Evolutionary conservation across 306 rosid genomes (phyloP), one percentile per base, ranked within the genome.

Genomic region (Alnus rubra): DNA sequence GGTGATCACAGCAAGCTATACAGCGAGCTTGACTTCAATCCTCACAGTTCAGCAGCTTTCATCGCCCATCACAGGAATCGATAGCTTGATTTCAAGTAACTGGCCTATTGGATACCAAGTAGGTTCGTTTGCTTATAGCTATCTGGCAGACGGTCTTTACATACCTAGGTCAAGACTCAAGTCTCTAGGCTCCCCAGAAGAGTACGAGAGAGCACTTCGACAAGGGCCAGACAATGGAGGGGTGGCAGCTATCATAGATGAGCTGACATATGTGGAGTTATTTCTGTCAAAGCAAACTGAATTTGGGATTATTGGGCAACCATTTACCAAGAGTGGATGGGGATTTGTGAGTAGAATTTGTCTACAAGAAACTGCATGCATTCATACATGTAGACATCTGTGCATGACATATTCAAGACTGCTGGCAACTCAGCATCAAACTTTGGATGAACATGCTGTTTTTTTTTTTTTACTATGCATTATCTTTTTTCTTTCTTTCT

Each of bases 1-100:
- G 98, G 98, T 95, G 81, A 89, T 95, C 88, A 90, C 90, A 3
- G 87, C 97, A 74, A 92, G 98, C 93, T 95, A 95, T 78, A 95
- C 97, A 42, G 98, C 98, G 19, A 91, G 88, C 87, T 86, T 95
- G 88, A 95, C 97, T 78, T 94, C 98, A 76, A 91, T 92, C 87
- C 98, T 94, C 56, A 94, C 98, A 3, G 89, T 94, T 83, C 96
- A 95, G 80, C 91, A 91, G 84, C 97, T 95, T 82, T 90, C 94
- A 2, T 92, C 96, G 8, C 89, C 97, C 75, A 88, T 95, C 79
- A 90, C 90, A 2, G 98, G 98, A 87, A 86, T 95, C 23, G 98
- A 95, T 75, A 92, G 93, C 82, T 88, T 95, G 89, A 79, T 95
- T 74, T 85, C 94, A 35, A 87, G 88, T 84, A 82, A 90, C 58